Conservation (phyloP, 805 yeast genomes). For the Saccharomycopsis guyanensis region DNA sequence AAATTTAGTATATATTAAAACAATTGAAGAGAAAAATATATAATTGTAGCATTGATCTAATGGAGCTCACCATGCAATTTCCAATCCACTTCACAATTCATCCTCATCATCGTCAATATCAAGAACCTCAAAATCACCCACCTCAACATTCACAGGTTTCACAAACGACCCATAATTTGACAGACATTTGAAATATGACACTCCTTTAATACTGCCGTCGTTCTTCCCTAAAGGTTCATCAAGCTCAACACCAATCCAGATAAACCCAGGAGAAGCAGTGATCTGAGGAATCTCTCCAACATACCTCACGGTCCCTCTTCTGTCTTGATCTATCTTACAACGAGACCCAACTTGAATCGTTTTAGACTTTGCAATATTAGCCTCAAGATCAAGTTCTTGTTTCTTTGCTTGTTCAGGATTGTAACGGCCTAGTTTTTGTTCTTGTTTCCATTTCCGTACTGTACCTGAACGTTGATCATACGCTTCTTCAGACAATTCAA, state of each 20-base stretch:
- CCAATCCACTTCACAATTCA: conserved; percentile 24
- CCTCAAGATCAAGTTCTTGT: conserved; percentile 24
- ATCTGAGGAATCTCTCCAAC: conserved; percentile 64
- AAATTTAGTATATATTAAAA: too few species aligned
- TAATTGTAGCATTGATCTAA: too few species aligned
- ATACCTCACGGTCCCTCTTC: conserved; percentile 65
- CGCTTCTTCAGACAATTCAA: conserved; percentile 47
- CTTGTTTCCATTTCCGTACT: conserved; percentile 71
- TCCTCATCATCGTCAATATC: conserved; percentile 37
- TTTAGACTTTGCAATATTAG: conserved; percentile 28
- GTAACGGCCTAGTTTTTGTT: conserved; percentile 63
- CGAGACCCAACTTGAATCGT: conserved; percentile 42
- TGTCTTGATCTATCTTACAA: conserved; percentile 43
- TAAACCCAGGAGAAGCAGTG: conserved; percentile 10
- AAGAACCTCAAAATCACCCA: conserved; percentile 56
- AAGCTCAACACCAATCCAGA: conserved; percentile 82
- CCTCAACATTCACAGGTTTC: conserved; percentile 57
- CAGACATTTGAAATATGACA: conserved; percentile 47
- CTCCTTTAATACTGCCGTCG: conserved; percentile 64
- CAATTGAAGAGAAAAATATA: too few species aligned
- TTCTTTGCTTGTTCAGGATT: conserved; percentile 40
- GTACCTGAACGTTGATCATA: conserved; percentile 55
- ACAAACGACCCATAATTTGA: conserved; percentile 70
- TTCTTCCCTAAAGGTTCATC: conserved; percentile 86
- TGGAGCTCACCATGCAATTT: too few species aligned